A percentile compares a stretch with the other conserved stretches of the same genome.
These are phyloP conservation scores for Spirogloea muscicola DNA, from an alignment of 139 green algal species.

Conservation along the genomic window DNA sequence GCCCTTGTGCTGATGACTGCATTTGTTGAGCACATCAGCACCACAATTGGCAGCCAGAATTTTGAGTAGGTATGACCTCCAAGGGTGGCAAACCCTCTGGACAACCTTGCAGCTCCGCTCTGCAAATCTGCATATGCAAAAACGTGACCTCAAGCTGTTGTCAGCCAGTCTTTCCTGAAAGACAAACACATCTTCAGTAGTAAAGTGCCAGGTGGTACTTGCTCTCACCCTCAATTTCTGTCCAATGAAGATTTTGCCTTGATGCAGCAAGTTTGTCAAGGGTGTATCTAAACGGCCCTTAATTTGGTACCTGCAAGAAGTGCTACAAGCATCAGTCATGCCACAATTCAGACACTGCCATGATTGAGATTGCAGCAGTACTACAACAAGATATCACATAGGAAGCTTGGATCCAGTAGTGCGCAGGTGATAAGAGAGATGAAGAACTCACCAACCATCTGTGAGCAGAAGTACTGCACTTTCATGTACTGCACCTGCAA, in stretches of 20 bases:
- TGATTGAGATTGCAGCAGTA: not conserved
- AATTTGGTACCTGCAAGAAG: conserved; percentile 13
- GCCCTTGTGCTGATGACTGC: not conserved
- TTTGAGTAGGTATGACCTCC: conserved; percentile 11
- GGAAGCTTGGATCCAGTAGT: not conserved
- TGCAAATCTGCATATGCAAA: conserved; percentile 15
- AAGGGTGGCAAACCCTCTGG: conserved; percentile 9
- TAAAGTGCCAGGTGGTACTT: not conserved
- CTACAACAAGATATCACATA: not conserved
- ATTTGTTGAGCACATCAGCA: not conserved
- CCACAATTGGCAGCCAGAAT: no score
- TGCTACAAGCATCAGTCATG: not conserved
- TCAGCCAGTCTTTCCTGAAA: not conserved
- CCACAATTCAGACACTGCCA: not conserved
- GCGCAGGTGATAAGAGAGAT: not conserved
- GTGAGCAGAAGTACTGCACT: conserved; percentile 19
- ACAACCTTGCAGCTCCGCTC: conserved; percentile 4
- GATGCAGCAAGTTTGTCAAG: not conserved
- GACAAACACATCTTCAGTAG: not conserved
- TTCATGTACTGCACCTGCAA: no score
- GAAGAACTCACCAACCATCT: conserved; percentile 24
- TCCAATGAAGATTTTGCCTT: conserved; percentile 10
- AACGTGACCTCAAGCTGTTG: not conserved
- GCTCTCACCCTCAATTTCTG: conserved; percentile 20
- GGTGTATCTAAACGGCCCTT: not conserved